phyloP scores from a whole-genome alignment of 257 asterid genomes.

The Solanum gracilifrons region DNA sequence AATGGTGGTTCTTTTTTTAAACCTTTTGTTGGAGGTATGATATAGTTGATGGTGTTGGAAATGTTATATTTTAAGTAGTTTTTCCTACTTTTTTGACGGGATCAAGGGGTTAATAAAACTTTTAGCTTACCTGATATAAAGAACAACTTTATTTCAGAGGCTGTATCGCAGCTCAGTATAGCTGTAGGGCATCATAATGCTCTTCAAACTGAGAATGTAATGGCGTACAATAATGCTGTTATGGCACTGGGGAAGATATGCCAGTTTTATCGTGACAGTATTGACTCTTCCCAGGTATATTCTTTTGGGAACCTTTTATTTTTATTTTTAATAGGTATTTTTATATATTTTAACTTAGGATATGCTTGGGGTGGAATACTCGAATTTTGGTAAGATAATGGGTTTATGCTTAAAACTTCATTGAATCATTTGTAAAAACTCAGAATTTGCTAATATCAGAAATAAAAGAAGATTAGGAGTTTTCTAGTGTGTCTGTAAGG shows the following conservation, averaged over 20 bases:
- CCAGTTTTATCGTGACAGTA: conserved; percentile 77
- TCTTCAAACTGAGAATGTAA: conserved; percentile 48
- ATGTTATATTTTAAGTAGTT: neutral
- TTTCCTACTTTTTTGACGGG: neutral
- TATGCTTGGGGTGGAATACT: neutral
- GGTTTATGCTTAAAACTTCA: no score
- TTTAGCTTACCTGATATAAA: neutral
- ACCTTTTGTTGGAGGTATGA: conserved; percentile 76
- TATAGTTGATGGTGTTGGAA: neutral
- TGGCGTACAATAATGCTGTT: conserved; percentile 96
- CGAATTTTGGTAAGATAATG: no score
- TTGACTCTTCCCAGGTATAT: conserved; percentile 73
- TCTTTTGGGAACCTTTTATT: neutral
- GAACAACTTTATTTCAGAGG: conserved; percentile 24
- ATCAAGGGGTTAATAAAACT: neutral
- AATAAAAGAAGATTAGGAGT: no score
- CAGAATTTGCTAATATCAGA: no score
- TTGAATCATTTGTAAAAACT: no score
- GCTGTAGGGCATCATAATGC: conserved; percentile 64
- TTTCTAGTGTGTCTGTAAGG: no score
- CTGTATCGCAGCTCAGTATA: conserved; percentile 74
- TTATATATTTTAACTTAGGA: no score
- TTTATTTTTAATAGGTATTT: no score
- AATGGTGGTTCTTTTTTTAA: conserved; percentile 68
- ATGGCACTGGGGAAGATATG: conserved; percentile 94